Evolutionary conservation across 2,329 filamentous ascomycete species (phyloP).

Genomic region (Aspergillus vadensis): DNA sequence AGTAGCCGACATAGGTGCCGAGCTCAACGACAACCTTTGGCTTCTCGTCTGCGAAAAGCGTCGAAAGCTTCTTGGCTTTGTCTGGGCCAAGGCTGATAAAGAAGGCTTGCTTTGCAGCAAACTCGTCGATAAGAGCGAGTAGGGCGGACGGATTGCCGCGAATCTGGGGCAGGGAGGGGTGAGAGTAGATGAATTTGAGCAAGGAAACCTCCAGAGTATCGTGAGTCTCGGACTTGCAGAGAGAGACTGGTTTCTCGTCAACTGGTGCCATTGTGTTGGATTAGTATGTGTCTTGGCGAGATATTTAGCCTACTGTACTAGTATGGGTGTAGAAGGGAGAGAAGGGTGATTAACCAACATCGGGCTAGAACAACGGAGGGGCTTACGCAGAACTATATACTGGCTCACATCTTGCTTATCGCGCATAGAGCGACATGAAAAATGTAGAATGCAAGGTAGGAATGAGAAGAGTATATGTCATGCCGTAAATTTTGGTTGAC

Average conservation of each 20-base stretch:
- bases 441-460: neutral
- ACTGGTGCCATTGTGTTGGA: neutral
- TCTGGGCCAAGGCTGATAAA: constrained; percentile 79
- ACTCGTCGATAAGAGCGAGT: constrained; percentile 71
- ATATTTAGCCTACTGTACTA: neutral
- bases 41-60: constrained; percentile 67
- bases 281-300: neutral
- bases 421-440: too few relatives aligned
- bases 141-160: constrained; percentile 36
- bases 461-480: neutral
- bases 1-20: constrained; percentile 81
- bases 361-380: neutral
- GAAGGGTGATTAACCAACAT: too few relatives aligned
- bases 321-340: neutral
- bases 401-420: neutral
- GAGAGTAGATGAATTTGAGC: constrained; percentile 4
- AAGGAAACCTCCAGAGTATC: neutral
- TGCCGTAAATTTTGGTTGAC: neutral
- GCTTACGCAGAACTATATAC: neutral
- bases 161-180: neutral
- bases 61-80: constrained; percentile 71
- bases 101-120: constrained; percentile 61
- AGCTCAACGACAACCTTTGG: constrained; percentile 74
- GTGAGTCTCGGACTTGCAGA: constrained; percentile 1
- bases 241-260: neutral